Evolutionary conservation across 208 protist genomes (phyloP), one percentile per base, ranked within the genome.

Genomic region (Leptomonas seymouri): DNA sequence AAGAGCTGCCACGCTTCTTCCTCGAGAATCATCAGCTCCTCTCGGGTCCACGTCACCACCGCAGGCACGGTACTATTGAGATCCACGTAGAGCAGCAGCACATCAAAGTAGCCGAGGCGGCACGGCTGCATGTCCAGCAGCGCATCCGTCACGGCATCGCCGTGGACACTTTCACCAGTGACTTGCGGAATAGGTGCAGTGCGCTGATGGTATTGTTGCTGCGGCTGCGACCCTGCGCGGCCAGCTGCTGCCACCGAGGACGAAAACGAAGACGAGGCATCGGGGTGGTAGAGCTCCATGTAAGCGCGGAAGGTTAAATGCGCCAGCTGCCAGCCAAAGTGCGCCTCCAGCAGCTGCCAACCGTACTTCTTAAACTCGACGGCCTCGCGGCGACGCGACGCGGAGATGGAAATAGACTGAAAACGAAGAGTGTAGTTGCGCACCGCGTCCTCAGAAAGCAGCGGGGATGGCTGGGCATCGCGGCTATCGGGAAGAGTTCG

Each of bases 321-420:
- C 18, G 73, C 63, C 12, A 74, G 74, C 62, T 95, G 87, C 90
- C 90, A 95, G 21, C 63, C 66, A 46, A 77, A 82, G 71, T 91
- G 88, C 50, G 62, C 36, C 61, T 82, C 81, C 20, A 95, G 77
- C n/a, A 91, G 57, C 66, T 90, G 76, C 90, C 86, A 95, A 18
- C 81, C 82, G 58, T 90, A 80, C 11, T 86, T 74, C 59, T 95
- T 95, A 67, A 95, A 90, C 58, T 93, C 56, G 34, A 76, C 62
- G 56, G 71, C 41, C 49, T 76, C 63, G 36, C 71, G 71, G 21
- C 71, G 71, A 16, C 71, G 62, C 9, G 71, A 62, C 30, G 84
- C 87, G 16, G 89, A 85, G 14, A 76, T 90, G 34, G 82, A 63
- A 21, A 90, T 79, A 51, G 81, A 83, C 63, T 85, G 78, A 57